Conservation (phyloP, 2,329 filamentous ascomycete species). For the Clonostachys solani region DNA sequence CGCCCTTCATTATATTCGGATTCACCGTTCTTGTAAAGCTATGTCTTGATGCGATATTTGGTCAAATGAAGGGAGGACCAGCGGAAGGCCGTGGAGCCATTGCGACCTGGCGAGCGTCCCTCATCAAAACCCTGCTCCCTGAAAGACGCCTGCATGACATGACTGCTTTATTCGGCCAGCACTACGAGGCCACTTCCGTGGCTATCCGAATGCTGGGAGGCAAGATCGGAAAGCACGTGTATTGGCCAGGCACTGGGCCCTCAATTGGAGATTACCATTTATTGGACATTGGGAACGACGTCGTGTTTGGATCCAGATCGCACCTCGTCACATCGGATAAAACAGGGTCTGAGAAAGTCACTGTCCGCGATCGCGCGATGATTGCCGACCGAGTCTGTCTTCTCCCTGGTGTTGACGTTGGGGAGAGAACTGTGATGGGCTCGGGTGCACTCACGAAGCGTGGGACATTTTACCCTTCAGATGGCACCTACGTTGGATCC, state of each 20-base stretch:
- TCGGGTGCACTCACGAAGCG: conserved; percentile 46
- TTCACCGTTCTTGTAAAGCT: conserved; percentile 33
- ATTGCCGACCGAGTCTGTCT: conserved; percentile 51
- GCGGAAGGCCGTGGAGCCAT: conserved; percentile 23
- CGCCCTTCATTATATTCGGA: conserved; percentile 38
- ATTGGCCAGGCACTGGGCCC: conserved; percentile 54
- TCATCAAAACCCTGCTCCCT: conserved; percentile 40
- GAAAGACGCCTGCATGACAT: conserved; percentile 37
- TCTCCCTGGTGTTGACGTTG: conserved; percentile 45
- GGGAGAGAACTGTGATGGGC: conserved; percentile 43
- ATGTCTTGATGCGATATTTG: conserved; percentile 31
- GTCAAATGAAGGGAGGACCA: conserved; percentile 24
- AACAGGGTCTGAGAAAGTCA: conserved; percentile 39
- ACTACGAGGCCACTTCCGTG: conserved; percentile 50
- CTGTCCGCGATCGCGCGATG: conserved; percentile 45
- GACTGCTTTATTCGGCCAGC: conserved; percentile 45
- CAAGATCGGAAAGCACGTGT: conserved; percentile 46
- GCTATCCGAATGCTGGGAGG: conserved; percentile 45
- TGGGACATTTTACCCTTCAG: conserved; percentile 34
- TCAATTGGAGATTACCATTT: conserved; percentile 49
- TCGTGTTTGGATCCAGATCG: conserved; percentile 54
- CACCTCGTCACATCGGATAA: conserved; percentile 50
- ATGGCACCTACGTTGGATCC: conserved; percentile 47
- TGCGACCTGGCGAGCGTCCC: conserved; percentile 34
- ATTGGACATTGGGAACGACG: conserved; percentile 50